Conservation (phyloP, 2,329 filamentous ascomycete genomes). For the Venturia carpophila region DNA sequence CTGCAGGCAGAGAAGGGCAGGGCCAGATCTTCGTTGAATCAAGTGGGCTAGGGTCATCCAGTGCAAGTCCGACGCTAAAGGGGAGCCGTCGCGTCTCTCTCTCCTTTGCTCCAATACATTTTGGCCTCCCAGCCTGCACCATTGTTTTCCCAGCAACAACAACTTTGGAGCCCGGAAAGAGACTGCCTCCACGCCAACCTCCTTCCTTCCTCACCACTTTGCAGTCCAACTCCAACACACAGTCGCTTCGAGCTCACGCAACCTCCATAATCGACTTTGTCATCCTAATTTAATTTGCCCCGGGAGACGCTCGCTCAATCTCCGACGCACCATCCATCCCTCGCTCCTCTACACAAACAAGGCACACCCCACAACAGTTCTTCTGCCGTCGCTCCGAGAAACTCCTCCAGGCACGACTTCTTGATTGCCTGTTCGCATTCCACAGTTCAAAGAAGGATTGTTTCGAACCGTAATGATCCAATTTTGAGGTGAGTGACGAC, state of each 20-base stretch:
- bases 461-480: slow-evolving; percentile 16
- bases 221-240: background rate
- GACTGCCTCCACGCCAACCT: background rate
- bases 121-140: background rate
- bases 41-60: background rate
- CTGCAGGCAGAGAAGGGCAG: background rate
- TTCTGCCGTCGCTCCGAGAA: background rate
- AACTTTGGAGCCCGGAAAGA: background rate
- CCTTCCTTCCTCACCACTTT: background rate
- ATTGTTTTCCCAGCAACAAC: slow-evolving; percentile 1
- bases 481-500: slow-evolving; percentile 15
- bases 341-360: slow-evolving; percentile 9
- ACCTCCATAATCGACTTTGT: slow-evolving; percentile 1
- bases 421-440: background rate
- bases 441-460: background rate
- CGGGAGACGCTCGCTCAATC: slow-evolving; percentile 9
- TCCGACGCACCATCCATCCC: slow-evolving; percentile 1
- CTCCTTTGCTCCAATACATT: background rate
- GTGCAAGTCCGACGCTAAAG: slow-evolving; percentile 4
- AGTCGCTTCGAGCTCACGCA: slow-evolving; percentile 1
- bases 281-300: slow-evolving; percentile 7
- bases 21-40: background rate
- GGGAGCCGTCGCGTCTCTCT: slow-evolving; percentile 2
- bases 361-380: background rate
- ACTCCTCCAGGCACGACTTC: background rate